A percentile compares a stretch with the other conserved stretches of the same genome.
These are phyloP conservation scores for Mycothermus thermophilus DNA, from an alignment of 495 filamentous ascomycete genomes.

Conservation along the genomic window DNA sequence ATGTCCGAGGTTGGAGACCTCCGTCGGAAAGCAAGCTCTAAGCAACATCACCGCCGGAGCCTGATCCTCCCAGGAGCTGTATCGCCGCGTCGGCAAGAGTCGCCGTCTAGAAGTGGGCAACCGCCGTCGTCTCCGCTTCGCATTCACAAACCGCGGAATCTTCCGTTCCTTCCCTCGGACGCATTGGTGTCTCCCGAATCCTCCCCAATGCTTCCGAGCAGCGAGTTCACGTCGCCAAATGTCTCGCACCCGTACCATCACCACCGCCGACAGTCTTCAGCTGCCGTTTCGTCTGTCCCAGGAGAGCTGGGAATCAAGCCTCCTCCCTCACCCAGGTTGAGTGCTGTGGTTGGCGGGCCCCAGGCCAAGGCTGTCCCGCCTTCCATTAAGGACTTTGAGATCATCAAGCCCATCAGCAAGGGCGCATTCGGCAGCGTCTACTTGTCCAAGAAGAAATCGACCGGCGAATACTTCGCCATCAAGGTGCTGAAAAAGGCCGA, in stretches of 20 bases:
- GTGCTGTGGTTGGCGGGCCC: slow-evolving; percentile 54
- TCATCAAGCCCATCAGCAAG: slow-evolving; percentile 98
- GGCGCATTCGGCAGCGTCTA: slow-evolving; percentile 98
- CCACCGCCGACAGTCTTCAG: slow-evolving; percentile 73
- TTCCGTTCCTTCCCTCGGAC: slow-evolving; percentile 54
- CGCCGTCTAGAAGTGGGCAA: slow-evolving; percentile 50
- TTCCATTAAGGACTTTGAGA: slow-evolving; percentile 98
- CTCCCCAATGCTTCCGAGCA: slow-evolving; percentile 69
- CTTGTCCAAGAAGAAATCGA: slow-evolving; percentile 93
- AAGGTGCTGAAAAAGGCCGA: slow-evolving; percentile 97
- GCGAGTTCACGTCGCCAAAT: slow-evolving; percentile 65
- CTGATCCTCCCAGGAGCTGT: slow-evolving; percentile 60
- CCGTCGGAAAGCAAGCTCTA: slow-evolving; percentile 49
- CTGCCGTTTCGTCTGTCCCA: slow-evolving; percentile 53
- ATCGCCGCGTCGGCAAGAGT: slow-evolving; percentile 72
- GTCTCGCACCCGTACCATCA: slow-evolving; percentile 51
- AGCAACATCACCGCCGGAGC: slow-evolving; percentile 71
- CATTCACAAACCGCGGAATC: slow-evolving; percentile 63
- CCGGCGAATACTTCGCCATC: slow-evolving; percentile 95
- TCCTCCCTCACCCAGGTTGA: slow-evolving; percentile 70
- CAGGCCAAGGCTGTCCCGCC: slow-evolving; percentile 68
- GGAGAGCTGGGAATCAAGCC: slow-evolving; percentile 43
- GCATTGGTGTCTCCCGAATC: slow-evolving; percentile 70
- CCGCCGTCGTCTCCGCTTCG: slow-evolving; percentile 79
- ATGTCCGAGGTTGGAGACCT: slow-evolving; percentile 68